Percentiles rank a stretch among this genome's conserved stretches.
These are phyloP conservation scores for Aspergillus panamensis DNA, from an alignment of 495 filamentous ascomycete species.

Conservation along the genomic window DNA sequence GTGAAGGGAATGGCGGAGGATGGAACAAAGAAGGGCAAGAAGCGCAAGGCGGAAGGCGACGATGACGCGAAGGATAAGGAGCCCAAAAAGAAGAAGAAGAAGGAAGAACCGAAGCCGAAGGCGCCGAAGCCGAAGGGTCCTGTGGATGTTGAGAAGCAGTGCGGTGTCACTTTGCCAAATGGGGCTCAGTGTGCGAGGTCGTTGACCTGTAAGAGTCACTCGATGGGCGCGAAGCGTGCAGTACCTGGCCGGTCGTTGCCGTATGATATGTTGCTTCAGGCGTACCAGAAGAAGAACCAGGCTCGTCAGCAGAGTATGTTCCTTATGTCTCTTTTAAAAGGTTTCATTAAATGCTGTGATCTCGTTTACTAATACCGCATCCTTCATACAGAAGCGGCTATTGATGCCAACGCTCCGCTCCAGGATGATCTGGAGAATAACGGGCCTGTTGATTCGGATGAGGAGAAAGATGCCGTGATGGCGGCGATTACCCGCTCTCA, in stretches of 20 bases:
- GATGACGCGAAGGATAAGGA: conserved; percentile 60
- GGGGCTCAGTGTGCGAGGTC: conserved; percentile 87
- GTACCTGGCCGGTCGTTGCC: conserved; percentile 88
- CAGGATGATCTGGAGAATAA: conserved; percentile 75
- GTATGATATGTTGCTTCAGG: conserved; percentile 88
- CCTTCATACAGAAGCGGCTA: conserved; percentile 66
- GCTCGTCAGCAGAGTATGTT: conserved; percentile 87
- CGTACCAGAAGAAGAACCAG: conserved; percentile 99
- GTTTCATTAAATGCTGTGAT: neutral
- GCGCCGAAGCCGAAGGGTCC: conserved; percentile 86
- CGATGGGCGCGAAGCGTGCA: conserved; percentile 90
- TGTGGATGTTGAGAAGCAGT: conserved; percentile 96
- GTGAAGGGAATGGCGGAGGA: conserved; percentile 59
- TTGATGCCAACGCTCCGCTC: conserved; percentile 90
- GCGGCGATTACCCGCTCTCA: conserved; percentile 68
- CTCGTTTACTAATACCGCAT: neutral
- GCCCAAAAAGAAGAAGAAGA: conserved; percentile 90
- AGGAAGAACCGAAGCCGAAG: conserved; percentile 86
- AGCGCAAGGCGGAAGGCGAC: conserved; percentile 84
- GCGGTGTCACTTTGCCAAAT: conserved; percentile 80
- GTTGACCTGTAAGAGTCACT: conserved; percentile 94
- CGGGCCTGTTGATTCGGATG: conserved; percentile 84
- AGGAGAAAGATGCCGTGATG: conserved; percentile 90
- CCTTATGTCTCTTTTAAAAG: neutral
- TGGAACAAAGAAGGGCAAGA: conserved; percentile 75